Conservation (phyloP, 371 early-diverging fungal genomes). For the Syncephalastrum contaminatum region DNA sequence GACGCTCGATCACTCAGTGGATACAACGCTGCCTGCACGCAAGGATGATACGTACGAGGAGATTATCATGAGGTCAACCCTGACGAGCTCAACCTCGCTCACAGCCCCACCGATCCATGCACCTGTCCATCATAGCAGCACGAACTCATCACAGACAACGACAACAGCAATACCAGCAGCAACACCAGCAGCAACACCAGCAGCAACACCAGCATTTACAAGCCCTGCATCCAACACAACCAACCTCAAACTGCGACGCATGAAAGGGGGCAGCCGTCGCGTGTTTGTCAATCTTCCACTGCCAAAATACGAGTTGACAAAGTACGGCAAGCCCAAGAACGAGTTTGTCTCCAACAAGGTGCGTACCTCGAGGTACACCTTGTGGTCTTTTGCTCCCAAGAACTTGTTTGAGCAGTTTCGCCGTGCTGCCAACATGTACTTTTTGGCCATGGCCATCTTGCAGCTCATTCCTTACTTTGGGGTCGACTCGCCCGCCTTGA, state of each 20-base stretch:
- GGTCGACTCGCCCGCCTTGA: constrained; percentile 70
- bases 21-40: constrained; percentile 4
- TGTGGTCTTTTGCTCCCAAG: constrained; percentile 90
- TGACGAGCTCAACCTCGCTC: not conserved
- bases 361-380: constrained; percentile 92
- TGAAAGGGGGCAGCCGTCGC: constrained; percentile 45
- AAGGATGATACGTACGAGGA: constrained; percentile 18
- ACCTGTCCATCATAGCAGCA: not conserved
- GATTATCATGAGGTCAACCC: constrained; percentile 4
- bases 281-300: constrained; percentile 69
- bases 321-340: constrained; percentile 49
- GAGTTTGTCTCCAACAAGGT: constrained; percentile 66
- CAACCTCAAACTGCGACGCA: constrained; percentile 33
- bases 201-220: not conserved
- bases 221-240: constrained; percentile 10
- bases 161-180: not conserved
- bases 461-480: constrained; percentile 83
- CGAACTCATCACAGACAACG: constrained; percentile 1
- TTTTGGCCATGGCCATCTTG: constrained; percentile 90
- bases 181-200: not conserved
- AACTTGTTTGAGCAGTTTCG: constrained; percentile 97
- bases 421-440: constrained; percentile 96
- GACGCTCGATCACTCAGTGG: not conserved
- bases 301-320: constrained; percentile 52
- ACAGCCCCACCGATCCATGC: not conserved